phyloP scores from a whole-genome alignment of 495 filamentous ascomycete genomes.

The Jackrogersella minutella region DNA sequence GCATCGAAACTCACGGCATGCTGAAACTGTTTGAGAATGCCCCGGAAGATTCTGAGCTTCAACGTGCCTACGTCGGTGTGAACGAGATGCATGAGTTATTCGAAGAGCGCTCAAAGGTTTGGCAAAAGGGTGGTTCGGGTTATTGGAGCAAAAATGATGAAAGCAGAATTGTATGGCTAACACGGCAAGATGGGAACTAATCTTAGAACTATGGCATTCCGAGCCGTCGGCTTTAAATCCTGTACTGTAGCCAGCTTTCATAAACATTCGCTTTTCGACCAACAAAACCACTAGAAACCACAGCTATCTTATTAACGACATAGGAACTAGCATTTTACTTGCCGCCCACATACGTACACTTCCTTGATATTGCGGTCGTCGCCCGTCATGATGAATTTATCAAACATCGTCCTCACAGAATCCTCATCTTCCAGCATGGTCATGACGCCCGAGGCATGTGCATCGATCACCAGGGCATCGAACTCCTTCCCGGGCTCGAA shows the following conservation, averaged over 20 bases:
- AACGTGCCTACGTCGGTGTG: background rate
- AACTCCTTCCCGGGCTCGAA: slow-evolving; percentile 70
- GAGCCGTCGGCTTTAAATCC: no score
- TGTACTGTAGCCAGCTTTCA: no score
- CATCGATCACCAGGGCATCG: slow-evolving; percentile 67
- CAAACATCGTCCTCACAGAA: slow-evolving; percentile 56
- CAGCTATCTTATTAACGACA: no score
- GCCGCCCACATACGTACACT: slow-evolving; percentile 65
- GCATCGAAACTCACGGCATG: slow-evolving; percentile 20
- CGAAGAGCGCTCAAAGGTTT: slow-evolving; percentile 25
- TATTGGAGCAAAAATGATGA: slow-evolving; percentile 31
- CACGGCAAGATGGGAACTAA: background rate
- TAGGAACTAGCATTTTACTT: slow-evolving; percentile 48
- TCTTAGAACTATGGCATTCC: background rate
- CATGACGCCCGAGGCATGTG: slow-evolving; percentile 56
- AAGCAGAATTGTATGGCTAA: slow-evolving; percentile 27
- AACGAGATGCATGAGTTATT: slow-evolving; percentile 25
- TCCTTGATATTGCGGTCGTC: slow-evolving; percentile 68
- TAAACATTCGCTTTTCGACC: no score
- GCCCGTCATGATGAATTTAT: slow-evolving; percentile 72
- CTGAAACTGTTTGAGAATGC: slow-evolving; percentile 19
- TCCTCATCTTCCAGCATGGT: slow-evolving; percentile 63
- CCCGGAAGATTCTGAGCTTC: slow-evolving; percentile 26
- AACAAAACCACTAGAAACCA: no score
- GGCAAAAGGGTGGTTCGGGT: slow-evolving; percentile 24